A percentile compares a stretch with the other conserved stretches of the same genome.
Evolutionary conservation across 2,329 filamentous ascomycete species (phyloP).

Genomic region (Graphilbum sp.): DNA sequence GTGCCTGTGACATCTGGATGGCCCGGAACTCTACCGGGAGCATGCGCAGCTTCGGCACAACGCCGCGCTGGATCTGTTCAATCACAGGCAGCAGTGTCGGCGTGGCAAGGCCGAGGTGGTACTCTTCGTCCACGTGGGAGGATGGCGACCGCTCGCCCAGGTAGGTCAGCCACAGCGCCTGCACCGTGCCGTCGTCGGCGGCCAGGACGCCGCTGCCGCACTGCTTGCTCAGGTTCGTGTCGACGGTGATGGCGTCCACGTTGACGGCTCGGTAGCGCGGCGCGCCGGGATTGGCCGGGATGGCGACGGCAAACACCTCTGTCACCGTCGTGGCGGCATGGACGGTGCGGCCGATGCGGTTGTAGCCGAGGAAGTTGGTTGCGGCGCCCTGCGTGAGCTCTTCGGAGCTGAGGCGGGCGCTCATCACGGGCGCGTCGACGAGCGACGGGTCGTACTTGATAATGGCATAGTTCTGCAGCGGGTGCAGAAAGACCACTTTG

Average conservation of each 20-base stretch:
- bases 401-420: slow-evolving; percentile 64
- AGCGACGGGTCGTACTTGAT: slow-evolving; percentile 86
- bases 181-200: slow-evolving; percentile 76
- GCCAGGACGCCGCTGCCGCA: slow-evolving; percentile 91
- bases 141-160: slow-evolving; percentile 72
- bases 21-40: slow-evolving; percentile 88
- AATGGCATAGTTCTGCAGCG: slow-evolving; percentile 90
- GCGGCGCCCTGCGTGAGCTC: slow-evolving; percentile 84
- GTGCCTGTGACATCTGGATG: slow-evolving; percentile 91
- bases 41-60: slow-evolving; percentile 70
- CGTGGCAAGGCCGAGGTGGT: slow-evolving; percentile 82
- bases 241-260: slow-evolving; percentile 90
- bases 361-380: slow-evolving; percentile 96
- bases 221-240: slow-evolving; percentile 78
- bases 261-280: slow-evolving; percentile 91
- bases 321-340: slow-evolving; percentile 90
- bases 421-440: slow-evolving; percentile 86
- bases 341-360: slow-evolving; percentile 84
- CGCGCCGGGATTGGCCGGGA: slow-evolving; percentile 81
- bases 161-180: slow-evolving; percentile 93
- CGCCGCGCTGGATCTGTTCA: slow-evolving; percentile 64
- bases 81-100: slow-evolving; percentile 82
- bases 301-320: slow-evolving; percentile 91
- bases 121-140: slow-evolving; percentile 81
- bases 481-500: slow-evolving; percentile 91